phyloP scores from a whole-genome alignment of 2,329 filamentous ascomycete genomes.

The Exutisphaerella laricina region DNA sequence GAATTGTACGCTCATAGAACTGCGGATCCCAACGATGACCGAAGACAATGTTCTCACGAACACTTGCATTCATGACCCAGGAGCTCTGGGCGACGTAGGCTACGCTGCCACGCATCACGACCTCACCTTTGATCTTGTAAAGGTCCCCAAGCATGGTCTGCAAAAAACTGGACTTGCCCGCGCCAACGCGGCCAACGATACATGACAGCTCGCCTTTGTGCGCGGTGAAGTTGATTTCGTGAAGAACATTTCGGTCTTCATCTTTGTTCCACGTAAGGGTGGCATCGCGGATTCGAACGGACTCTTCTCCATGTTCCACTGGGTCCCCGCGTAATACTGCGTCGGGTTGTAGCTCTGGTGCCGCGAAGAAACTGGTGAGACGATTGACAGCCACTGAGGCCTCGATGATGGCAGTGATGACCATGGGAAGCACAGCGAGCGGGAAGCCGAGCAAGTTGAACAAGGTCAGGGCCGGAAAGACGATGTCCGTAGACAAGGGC shows the following conservation, averaged over 20 bases:
- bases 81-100: conserved; percentile 90
- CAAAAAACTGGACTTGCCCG: conserved; percentile 89
- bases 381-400: conserved; percentile 87
- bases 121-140: conserved; percentile 80
- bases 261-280: conserved; percentile 94
- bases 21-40: conserved; percentile 88
- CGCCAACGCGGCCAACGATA: conserved; percentile 87
- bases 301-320: conserved; percentile 74
- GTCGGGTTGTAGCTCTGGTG: conserved; percentile 84
- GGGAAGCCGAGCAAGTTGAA: conserved; percentile 98
- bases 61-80: conserved; percentile 97
- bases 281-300: conserved; percentile 74
- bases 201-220: conserved; percentile 92
- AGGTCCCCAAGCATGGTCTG: conserved; percentile 85
- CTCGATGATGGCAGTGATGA: conserved; percentile 94
- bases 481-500: conserved; percentile 86
- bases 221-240: conserved; percentile 80
- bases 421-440: conserved; percentile 89
- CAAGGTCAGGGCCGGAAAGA: conserved; percentile 85
- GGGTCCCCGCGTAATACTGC: conserved; percentile 67
- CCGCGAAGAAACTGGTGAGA: conserved; percentile 74
- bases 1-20: conserved; percentile 90
- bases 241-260: conserved; percentile 60
- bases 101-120: conserved; percentile 72
- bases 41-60: conserved; percentile 95